These are phyloP conservation scores for Scutellaria barbata DNA, from an alignment of 257 asterid genomes.

Conservation along the genomic window DNA sequence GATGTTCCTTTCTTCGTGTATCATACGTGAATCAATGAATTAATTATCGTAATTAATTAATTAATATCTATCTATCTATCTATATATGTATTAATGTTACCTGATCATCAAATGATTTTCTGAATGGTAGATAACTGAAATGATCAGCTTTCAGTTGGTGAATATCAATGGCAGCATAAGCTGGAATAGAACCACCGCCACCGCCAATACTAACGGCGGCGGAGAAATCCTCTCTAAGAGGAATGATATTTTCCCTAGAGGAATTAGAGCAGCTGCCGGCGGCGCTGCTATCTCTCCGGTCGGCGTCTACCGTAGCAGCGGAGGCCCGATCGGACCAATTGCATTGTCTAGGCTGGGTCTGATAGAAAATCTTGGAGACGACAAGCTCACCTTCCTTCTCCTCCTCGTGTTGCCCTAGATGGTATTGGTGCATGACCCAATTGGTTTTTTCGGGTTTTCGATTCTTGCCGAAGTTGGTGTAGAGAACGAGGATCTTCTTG, in stretches of 20 bases:
- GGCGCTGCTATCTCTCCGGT: slow-evolving; percentile 52
- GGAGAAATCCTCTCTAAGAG: slow-evolving; percentile 56
- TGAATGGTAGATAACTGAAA: slow-evolving; percentile 68
- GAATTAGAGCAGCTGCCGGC: slow-evolving; percentile 58
- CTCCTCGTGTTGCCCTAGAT: slow-evolving; percentile 86
- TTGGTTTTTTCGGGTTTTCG: slow-evolving; percentile 95
- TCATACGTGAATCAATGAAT: not conserved
- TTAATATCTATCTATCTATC: too few species aligned
- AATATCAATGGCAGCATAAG: slow-evolving; percentile 57
- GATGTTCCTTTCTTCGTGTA: slow-evolving; percentile 33
- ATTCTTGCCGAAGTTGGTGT: slow-evolving; percentile 95
- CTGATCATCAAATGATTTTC: slow-evolving; percentile 75
- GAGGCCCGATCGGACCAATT: slow-evolving; percentile 62
- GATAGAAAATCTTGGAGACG: slow-evolving; percentile 90
- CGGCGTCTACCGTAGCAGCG: slow-evolving; percentile 30
- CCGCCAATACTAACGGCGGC: slow-evolving; percentile 28
- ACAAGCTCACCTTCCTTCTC: slow-evolving; percentile 96
- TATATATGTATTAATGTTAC: slow-evolving; percentile 29
- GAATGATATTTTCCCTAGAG: slow-evolving; percentile 53
- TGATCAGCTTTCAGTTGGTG: slow-evolving; percentile 77
- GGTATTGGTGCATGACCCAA: slow-evolving; percentile 99
- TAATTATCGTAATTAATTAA: too few species aligned
- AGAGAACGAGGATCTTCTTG: slow-evolving; percentile 87
- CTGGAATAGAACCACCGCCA: slow-evolving; percentile 50
- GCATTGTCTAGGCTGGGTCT: slow-evolving; percentile 93